Evolutionary conservation across 2,329 filamentous ascomycete species (phyloP).

Genomic region (Arthroderma sp.): DNA sequence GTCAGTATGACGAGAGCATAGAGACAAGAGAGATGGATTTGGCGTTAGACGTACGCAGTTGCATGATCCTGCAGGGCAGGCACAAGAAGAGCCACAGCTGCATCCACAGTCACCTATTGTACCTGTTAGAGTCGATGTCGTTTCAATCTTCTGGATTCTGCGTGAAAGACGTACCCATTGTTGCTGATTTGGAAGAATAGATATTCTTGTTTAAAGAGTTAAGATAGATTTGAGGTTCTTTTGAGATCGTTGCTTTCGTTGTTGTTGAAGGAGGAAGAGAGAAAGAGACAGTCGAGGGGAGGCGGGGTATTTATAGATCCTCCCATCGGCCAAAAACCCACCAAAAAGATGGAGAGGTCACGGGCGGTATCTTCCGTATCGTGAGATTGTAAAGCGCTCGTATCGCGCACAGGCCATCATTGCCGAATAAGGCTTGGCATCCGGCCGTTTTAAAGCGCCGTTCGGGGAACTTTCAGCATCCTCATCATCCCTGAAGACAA

Average conservation of each 20-base stretch:
- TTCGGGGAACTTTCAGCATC: no score
- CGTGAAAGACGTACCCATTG: conserved; percentile 2
- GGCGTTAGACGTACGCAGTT: conserved; percentile 23
- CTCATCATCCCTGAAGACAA: no score
- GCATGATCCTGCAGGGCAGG: conserved; percentile 29
- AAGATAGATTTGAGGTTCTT: background rate
- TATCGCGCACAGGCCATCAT: no score
- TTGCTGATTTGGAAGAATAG: background rate
- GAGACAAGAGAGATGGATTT: background rate
- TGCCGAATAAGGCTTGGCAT: no score
- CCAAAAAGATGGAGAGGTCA: no score
- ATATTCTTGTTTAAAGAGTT: no score
- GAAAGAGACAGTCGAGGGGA: background rate
- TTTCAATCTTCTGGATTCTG: background rate
- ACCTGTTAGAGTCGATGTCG: no score
- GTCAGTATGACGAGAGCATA: background rate
- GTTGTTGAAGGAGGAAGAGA: background rate
- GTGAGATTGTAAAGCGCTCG: no score
- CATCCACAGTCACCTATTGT: conserved; percentile 23
- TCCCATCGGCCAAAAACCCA: no score
- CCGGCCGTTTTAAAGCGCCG: no score
- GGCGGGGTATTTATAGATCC: no score
- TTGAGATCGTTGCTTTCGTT: background rate
- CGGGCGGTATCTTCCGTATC: no score
- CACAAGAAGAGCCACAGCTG: conserved; percentile 29